Percentiles rank a stretch among this genome's conserved stretches.
phyloP scores from a whole-genome alignment of 1,284 basidiomycete genomes.

The Trichosporon asahii region DNA sequence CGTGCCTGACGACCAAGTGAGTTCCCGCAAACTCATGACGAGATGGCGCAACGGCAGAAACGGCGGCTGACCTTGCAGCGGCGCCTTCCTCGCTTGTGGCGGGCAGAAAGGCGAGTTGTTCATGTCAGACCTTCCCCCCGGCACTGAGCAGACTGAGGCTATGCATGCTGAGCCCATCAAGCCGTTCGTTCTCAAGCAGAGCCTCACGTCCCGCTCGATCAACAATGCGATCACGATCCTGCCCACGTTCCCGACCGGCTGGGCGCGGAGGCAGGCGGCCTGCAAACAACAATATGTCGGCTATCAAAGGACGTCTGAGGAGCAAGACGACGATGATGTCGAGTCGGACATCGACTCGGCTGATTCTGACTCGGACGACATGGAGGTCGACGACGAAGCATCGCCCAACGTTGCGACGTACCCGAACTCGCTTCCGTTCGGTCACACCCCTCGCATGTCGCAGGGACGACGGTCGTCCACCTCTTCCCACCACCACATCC shows the following conservation, averaged over 20 bases:
- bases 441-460: constrained; percentile 37
- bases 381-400: constrained; percentile 19
- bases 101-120: constrained; percentile 51
- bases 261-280: constrained; percentile 26
- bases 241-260: constrained; percentile 40
- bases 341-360: constrained; percentile 14
- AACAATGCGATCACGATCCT: constrained; percentile 51
- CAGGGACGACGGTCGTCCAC: constrained; percentile 10
- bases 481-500: constrained; percentile 12
- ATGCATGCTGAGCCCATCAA: constrained; percentile 21
- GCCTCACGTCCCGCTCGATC: constrained; percentile 41
- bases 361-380: constrained; percentile 16
- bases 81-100: constrained; percentile 44
- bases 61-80: constrained; percentile 23
- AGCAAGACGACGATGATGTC: constrained; percentile 13
- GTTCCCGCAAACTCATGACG: constrained; percentile 14
- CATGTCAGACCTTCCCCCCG: constrained; percentile 35
- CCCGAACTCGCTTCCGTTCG: constrained; percentile 48
- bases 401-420: constrained; percentile 43
- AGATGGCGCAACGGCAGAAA: not conserved
- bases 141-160: not conserved
- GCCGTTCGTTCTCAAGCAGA: constrained; percentile 35
- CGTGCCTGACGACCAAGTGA: constrained; percentile 47
- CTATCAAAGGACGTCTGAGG: constrained; percentile 10
- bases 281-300: constrained; percentile 14